phyloP scores from a whole-genome alignment of 768 basidiomycete species.

The Phaeolepiota aurea region DNA sequence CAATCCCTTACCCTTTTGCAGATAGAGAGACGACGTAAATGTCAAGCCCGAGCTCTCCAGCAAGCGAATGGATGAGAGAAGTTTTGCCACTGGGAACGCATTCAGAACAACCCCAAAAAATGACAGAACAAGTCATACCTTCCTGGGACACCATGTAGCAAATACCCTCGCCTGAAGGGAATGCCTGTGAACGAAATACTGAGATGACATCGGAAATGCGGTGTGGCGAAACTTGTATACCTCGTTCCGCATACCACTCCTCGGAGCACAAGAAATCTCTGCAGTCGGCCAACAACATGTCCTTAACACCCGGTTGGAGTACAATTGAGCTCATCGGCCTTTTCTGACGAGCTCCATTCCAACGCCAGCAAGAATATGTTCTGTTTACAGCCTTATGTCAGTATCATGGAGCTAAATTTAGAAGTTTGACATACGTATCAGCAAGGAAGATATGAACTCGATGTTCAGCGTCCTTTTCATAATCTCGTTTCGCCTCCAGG shows the following conservation, averaged over 20 bases:
- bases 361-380: constrained; percentile 73
- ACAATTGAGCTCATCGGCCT: constrained; percentile 91
- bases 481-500: constrained; percentile 79
- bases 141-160: constrained; percentile 80
- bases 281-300: constrained; percentile 85
- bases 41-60: constrained; percentile 79
- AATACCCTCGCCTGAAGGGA: constrained; percentile 81
- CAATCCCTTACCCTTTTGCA: constrained; percentile 62
- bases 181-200: constrained; percentile 44
- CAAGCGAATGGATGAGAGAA: constrained; percentile 77
- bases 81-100: constrained; percentile 62
- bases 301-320: constrained; percentile 81
- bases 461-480: constrained; percentile 87
- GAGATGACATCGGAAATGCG: constrained; percentile 6
- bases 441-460: constrained; percentile 86
- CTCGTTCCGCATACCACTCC: constrained; percentile 88
- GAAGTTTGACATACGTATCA: constrained; percentile 58
- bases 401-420: background rate
- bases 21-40: constrained; percentile 89
- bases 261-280: constrained; percentile 79
- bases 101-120: constrained; percentile 2
- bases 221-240: constrained; percentile 29
- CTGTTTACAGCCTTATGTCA: constrained; percentile 20
- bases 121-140: constrained; percentile 35
- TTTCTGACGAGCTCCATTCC: constrained; percentile 85